Evolutionary conservation across 106 monocot genomes (phyloP).

Genomic region (Xerophyta viscosa): DNA sequence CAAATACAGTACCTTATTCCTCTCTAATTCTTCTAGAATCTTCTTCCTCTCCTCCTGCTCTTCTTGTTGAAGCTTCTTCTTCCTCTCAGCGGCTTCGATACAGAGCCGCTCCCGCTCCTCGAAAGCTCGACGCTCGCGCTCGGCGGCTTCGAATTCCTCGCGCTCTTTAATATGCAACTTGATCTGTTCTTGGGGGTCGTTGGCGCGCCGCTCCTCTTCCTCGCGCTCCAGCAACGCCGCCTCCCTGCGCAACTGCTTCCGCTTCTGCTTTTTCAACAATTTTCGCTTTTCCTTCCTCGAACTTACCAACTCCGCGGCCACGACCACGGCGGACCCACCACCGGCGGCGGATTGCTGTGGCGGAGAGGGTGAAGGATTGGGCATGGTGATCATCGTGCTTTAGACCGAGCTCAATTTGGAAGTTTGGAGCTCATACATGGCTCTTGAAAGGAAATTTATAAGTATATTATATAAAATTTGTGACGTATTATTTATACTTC

Average conservation of each 20-base stretch:
- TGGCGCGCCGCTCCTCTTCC: slow-evolving; percentile 45
- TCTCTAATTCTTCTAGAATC: slow-evolving; percentile 14
- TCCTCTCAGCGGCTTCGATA: slow-evolving; percentile 39
- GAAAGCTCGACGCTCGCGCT: slow-evolving; percentile 55
- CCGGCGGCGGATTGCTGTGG: no score
- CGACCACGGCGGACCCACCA: no score
- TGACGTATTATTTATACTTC: no score
- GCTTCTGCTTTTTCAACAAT: slow-evolving; percentile 49
- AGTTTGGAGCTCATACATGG: no score
- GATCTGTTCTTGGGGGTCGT: slow-evolving; percentile 66
- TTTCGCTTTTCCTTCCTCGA: slow-evolving; percentile 78
- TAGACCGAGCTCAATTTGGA: no score
- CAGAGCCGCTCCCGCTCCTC: slow-evolving; percentile 81
- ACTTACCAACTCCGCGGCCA: slow-evolving; percentile 37
- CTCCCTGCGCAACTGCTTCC: no score
- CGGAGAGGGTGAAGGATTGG: no score
- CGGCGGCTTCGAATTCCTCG: slow-evolving; percentile 56
- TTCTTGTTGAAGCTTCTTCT: slow-evolving; percentile 27
- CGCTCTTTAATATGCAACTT: slow-evolving; percentile 32
- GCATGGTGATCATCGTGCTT: no score
- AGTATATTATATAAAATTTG: no score
- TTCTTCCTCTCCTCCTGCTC: slow-evolving; percentile 20
- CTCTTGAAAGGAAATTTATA: no score
- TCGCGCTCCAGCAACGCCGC: no score
- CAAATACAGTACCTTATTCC: slow-evolving; percentile 23